Evolutionary conservation across 2,329 filamentous ascomycete genomes (phyloP).

Genomic region (Calonectria honghensis): DNA sequence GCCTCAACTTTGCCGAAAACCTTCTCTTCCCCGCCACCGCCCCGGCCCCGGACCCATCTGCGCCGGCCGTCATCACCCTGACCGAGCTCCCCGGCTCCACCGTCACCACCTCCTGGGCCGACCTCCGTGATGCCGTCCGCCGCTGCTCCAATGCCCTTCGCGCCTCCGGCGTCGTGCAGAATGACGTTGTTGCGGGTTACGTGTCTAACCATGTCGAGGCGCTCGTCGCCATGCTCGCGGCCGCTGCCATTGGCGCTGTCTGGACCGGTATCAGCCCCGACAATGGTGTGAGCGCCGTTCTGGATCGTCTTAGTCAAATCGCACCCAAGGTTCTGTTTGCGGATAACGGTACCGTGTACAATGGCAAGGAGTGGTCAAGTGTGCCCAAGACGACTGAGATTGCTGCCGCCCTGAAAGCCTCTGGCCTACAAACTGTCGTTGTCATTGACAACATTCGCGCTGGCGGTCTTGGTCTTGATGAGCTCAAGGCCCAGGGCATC

Average conservation of each 20-base stretch:
- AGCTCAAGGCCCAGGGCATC: conserved; percentile 63
- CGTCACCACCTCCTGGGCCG: conserved; percentile 80
- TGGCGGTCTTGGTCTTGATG: conserved; percentile 65
- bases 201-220: conserved; percentile 93
- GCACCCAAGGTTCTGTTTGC: conserved; percentile 88
- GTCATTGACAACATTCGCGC: conserved; percentile 80
- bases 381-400: conserved; percentile 87
- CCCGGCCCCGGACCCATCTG: conserved; percentile 69
- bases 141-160: conserved; percentile 83
- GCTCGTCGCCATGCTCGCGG: conserved; percentile 89
- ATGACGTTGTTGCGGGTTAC: conserved; percentile 81
- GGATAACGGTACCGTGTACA: conserved; percentile 92
- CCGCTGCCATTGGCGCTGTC: conserved; percentile 87
- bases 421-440: conserved; percentile 81
- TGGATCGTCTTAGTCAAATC: conserved; percentile 92
- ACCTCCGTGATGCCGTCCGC: conserved; percentile 86
- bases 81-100: conserved; percentile 82
- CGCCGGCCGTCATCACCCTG: conserved; percentile 84
- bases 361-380: conserved; percentile 91
- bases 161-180: conserved; percentile 74
- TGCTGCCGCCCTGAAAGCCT: conserved; percentile 74
- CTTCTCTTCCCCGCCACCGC: conserved; percentile 82
- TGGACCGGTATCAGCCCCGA: conserved; percentile 97
- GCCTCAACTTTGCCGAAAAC: conserved; percentile 96
- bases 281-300: conserved; percentile 91